Evolutionary conservation across 176 grass and related monocot genomes (phyloP), one percentile per base, ranked within the genome.

Genomic region (Melocanna baccifera): DNA sequence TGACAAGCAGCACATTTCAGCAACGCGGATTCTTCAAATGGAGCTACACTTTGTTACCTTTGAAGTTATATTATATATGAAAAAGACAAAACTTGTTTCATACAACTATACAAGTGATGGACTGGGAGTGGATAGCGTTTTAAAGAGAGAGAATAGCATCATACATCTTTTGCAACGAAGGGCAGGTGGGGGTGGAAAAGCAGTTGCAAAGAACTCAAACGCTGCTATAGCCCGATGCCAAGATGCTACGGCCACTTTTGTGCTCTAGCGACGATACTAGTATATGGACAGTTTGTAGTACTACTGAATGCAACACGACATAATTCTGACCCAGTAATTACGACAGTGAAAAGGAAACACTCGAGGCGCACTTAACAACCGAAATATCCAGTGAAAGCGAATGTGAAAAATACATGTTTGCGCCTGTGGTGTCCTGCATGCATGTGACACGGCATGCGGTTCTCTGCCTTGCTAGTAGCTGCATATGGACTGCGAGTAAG

Each of bases 81-180:
- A 65, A 18, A 66, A 23, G 28, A 19, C 6, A 63, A 42, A 63
- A 10, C 29, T 73, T 62, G 42, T 63, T 71, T 62, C 39, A 4
- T 48, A 73, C 42, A 48, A 32, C 41, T 73, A 7, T 48, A 73
- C 41, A 48, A 46, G 56, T 73, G 39, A 59, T 52, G 10, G 9
- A 46, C 7, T 15, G 16, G 43, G n/a, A n/a, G 41, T 32, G 57
- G 46, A 56, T 83, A 50, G n/a, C 7, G 7, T 46, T 16, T 29
- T 63, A 72, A 72, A 82, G 67, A 16, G 67, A 46, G 72, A 59
- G 52, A 82, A 72, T 47, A 30, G 80, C 53, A 72, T 71, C 78
- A 4, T 29, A 18, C 37, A 63, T 79, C 59, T 36, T 66, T 48
- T 29, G 59, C 14, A 9, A 73, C 8, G 12, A 75, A 22, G 28